Conservation (phyloP, 805 yeast genomes). For the Ogataea populi-albae region DNA sequence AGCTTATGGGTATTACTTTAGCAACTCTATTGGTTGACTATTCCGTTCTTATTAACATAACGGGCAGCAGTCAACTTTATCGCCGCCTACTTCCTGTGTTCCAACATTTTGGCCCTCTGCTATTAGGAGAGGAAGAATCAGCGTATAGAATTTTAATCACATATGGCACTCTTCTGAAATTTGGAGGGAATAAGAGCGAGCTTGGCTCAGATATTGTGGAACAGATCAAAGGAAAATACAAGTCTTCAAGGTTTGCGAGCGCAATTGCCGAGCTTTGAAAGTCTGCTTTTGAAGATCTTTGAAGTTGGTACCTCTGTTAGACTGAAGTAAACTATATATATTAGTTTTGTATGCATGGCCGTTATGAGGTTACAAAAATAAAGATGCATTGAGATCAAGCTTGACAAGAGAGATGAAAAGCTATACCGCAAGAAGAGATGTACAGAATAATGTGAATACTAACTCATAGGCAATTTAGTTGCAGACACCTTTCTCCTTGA, state of each 20-base stretch:
- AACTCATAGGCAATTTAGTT: slow-evolving; percentile 6
- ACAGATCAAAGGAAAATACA: slow-evolving; percentile 8
- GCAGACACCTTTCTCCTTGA: slow-evolving; percentile 42
- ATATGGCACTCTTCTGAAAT: slow-evolving; percentile 53
- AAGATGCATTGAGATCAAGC: no score
- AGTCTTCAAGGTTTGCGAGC: slow-evolving; percentile 19
- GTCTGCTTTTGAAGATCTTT: slow-evolving; percentile 3
- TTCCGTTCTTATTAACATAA: slow-evolving; percentile 36
- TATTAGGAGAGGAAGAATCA: slow-evolving; percentile 53
- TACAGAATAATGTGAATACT: not conserved
- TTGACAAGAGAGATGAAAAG: not conserved
- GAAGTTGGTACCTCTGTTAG: no score
- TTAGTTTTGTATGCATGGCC: not conserved
- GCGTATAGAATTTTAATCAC: slow-evolving; percentile 63
- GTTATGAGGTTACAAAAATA: no score
- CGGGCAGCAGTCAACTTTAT: slow-evolving; percentile 28
- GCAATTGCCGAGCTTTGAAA: slow-evolving; percentile 22
- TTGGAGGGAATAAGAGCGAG: slow-evolving; percentile 5
- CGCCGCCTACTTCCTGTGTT: slow-evolving; percentile 25
- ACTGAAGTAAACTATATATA: no score
- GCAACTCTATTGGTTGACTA: slow-evolving; percentile 53
- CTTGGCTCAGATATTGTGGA: slow-evolving; percentile 11
- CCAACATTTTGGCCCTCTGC: slow-evolving; percentile 13
- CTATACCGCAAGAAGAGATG: not conserved
- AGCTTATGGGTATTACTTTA: slow-evolving; percentile 34